A percentile compares a stretch with the other conserved stretches of the same genome.
Conservation (phyloP, 225 moss, liverwort and hornwort genomes). For the Ulota crispa region DNA sequence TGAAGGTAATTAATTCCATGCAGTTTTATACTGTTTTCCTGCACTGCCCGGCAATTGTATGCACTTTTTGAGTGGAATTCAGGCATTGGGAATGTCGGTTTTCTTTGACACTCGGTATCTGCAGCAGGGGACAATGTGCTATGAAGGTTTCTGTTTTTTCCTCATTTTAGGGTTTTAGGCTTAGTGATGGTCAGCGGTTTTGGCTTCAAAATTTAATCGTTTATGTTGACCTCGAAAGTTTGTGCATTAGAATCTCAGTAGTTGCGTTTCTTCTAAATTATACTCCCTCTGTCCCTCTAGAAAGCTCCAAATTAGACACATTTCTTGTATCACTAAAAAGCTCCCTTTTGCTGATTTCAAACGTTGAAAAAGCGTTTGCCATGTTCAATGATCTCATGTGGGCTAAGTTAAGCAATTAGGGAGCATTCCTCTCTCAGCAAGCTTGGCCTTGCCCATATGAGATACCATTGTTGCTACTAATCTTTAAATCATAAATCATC, state of each 20-base stretch:
- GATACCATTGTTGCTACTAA: too few species aligned
- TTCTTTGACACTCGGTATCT: not conserved
- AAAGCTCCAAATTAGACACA: too few species aligned
- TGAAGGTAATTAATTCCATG: conserved; percentile 56
- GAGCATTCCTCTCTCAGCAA: too few species aligned
- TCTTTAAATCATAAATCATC: too few species aligned
- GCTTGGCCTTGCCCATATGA: too few species aligned
- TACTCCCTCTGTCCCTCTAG: too few species aligned
- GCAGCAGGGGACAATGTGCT: not conserved
- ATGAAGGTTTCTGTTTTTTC: not conserved
- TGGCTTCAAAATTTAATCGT: not conserved
- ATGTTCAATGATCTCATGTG: too few species aligned
- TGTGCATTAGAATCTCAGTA: not conserved
- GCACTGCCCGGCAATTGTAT: not conserved
- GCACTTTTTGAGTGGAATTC: not conserved
- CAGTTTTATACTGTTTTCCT: not conserved
- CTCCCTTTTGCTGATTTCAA: too few species aligned
- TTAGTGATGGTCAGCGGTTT: not conserved
- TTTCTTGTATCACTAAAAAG: too few species aligned
- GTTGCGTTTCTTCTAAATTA: not conserved
- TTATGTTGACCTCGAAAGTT: not conserved
- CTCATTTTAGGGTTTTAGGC: not conserved
- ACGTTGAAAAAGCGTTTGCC: too few species aligned
- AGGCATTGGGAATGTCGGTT: not conserved
- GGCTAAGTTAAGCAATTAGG: too few species aligned